Conservation (phyloP, 176 grass and related monocot species). For the Bolboschoenus planiculmis region DNA sequence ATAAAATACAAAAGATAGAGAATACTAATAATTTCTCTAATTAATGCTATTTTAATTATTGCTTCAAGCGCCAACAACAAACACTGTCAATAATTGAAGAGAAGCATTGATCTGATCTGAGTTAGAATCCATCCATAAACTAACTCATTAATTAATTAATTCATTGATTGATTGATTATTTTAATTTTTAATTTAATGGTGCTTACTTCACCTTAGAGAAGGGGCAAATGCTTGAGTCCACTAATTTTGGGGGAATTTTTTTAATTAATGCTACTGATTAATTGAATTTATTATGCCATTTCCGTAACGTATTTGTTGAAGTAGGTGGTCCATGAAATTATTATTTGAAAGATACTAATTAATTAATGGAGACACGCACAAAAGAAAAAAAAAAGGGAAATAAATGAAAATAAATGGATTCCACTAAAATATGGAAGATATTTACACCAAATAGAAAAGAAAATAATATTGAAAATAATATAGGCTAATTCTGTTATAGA, state of each 20-base stretch:
- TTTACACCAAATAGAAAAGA: background rate
- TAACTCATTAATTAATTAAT: background rate
- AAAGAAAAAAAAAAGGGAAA: background rate
- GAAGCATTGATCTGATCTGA: background rate
- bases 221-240: conserved; percentile 12
- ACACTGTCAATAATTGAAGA: background rate
- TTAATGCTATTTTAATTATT: conserved; percentile 6
- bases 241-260: background rate
- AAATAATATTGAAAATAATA: no score
- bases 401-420: background rate
- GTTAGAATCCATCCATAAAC: background rate
- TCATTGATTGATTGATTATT: background rate
- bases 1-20: no score
- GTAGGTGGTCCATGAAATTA: background rate
- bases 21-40: no score
- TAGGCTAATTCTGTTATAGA: no score
- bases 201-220: background rate
- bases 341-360: background rate
- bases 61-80: conserved; percentile 1
- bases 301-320: conserved; percentile 6
- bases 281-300: conserved; percentile 18
- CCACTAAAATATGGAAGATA: background rate
- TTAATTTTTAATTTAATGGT: background rate
- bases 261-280: background rate
- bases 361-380: background rate